A percentile compares a stretch with the other conserved stretches of the same genome.
Conservation (phyloP, 1,139 yeast genomes). For the Geotrichum aggregatum region DNA sequence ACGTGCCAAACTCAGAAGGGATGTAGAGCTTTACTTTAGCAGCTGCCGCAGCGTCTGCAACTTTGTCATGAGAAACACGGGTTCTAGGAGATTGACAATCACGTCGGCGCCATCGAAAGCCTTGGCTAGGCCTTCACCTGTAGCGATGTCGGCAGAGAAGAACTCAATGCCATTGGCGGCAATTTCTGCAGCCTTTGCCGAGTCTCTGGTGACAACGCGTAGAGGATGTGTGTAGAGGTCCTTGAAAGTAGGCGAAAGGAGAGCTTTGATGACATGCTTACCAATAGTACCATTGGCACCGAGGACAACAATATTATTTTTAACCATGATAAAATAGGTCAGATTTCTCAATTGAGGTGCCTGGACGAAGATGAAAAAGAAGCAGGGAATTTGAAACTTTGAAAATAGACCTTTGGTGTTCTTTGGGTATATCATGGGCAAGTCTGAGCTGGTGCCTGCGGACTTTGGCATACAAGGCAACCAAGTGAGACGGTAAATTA, state of each 20-base stretch:
- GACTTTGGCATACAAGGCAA: too few species aligned
- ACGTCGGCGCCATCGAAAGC: constrained; percentile 51
- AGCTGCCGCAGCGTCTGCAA: constrained; percentile 41
- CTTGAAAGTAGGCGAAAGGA: constrained; percentile 44
- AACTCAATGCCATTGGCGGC: constrained; percentile 38
- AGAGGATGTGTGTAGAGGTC: constrained; percentile 49
- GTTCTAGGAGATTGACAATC: constrained; percentile 45
- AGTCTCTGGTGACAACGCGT: constrained; percentile 48
- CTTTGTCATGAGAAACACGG: constrained; percentile 33
- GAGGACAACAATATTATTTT: constrained; percentile 45
- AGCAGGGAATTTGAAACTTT: too few species aligned
- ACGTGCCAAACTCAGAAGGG: constrained; percentile 62
- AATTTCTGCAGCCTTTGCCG: constrained; percentile 39
- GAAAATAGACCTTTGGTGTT: too few species aligned
- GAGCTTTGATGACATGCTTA: constrained; percentile 45
- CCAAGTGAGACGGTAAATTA: too few species aligned
- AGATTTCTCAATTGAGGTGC: not conserved
- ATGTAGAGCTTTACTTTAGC: constrained; percentile 50
- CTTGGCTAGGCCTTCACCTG: constrained; percentile 34
- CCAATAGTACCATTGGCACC: constrained; percentile 56
- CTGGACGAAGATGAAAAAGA: too few species aligned
- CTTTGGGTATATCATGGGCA: too few species aligned
- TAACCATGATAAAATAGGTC: constrained; percentile 2
- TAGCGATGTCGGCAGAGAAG: constrained; percentile 29
- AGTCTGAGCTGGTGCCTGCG: too few species aligned